Evolutionary conservation across 495 filamentous ascomycete species (phyloP).

Genomic region (Penicillium tannophilum): DNA sequence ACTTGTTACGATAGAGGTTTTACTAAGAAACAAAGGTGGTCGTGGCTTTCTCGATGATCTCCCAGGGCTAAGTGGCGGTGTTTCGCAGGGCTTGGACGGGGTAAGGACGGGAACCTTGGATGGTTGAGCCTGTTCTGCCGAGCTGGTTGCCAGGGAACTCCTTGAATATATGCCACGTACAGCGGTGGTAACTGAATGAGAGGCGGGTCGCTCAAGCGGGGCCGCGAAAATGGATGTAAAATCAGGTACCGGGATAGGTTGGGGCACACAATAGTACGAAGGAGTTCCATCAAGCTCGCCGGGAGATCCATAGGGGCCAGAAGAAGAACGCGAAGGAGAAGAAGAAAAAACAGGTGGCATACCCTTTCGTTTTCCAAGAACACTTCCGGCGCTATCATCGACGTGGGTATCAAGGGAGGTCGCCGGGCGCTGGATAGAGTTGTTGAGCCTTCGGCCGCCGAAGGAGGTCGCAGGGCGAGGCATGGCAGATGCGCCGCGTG

Average conservation of each 20-base stretch:
- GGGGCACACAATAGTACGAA: neutral
- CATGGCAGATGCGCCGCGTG: slow-evolving; percentile 49
- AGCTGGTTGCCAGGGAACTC: neutral
- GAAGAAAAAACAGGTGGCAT: slow-evolving; percentile 46
- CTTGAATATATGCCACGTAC: neutral
- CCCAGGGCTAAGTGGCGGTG: slow-evolving; percentile 3
- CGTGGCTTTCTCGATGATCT: slow-evolving; percentile 29
- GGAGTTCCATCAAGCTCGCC: neutral
- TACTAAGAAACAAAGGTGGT: slow-evolving; percentile 60
- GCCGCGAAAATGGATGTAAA: neutral
- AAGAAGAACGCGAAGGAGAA: slow-evolving; percentile 14
- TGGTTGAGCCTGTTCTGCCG: neutral
- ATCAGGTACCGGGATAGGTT: neutral
- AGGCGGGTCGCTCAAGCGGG: neutral
- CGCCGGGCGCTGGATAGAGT: slow-evolving; percentile 55
- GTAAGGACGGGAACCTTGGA: slow-evolving; percentile 7
- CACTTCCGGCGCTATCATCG: slow-evolving; percentile 44
- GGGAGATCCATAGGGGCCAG: slow-evolving; percentile 26
- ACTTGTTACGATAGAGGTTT: slow-evolving; percentile 64
- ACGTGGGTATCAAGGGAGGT: slow-evolving; percentile 61
- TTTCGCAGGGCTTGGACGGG: slow-evolving; percentile 11
- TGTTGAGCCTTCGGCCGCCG: slow-evolving; percentile 42
- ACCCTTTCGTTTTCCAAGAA: slow-evolving; percentile 69
- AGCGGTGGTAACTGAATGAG: neutral
- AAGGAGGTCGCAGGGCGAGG: slow-evolving; percentile 52